Evolutionary conservation across 495 filamentous ascomycete genomes (phyloP).

Genomic region (Xylaria longipes): DNA sequence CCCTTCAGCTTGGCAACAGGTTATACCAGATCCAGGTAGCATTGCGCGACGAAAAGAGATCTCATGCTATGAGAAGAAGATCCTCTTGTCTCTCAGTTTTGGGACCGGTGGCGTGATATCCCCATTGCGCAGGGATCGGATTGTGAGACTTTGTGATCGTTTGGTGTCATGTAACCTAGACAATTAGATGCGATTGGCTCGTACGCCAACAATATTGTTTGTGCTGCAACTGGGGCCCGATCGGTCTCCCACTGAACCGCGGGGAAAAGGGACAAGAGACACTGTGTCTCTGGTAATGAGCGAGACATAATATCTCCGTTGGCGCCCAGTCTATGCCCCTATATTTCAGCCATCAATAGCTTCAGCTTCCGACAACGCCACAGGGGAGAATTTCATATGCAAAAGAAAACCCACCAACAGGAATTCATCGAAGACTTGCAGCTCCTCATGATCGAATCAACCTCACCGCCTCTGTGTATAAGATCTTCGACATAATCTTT

Average conservation of each 20-base stretch:
- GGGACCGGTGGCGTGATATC: constrained; percentile 16
- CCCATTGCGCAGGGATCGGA: not conserved
- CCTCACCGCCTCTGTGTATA: not conserved
- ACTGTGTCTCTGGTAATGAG: constrained; percentile 1
- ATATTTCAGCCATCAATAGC: constrained; percentile 1
- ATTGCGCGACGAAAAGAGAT: not conserved
- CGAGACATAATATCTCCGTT: constrained; percentile 11
- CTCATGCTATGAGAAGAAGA: not conserved
- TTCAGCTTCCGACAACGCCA: not conserved
- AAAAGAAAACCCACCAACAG: constrained; percentile 6
- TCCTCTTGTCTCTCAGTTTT: constrained; percentile 5
- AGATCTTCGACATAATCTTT: not conserved
- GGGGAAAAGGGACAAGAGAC: not conserved
- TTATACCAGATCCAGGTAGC: not conserved
- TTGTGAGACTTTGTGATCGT: constrained; percentile 9
- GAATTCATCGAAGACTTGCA: not conserved
- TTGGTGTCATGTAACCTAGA: constrained; percentile 9
- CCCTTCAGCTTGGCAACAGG: not conserved
- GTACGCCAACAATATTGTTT: not conserved
- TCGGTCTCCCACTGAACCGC: not conserved
- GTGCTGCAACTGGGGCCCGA: not conserved
- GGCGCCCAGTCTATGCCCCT: not conserved
- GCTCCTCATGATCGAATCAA: not conserved
- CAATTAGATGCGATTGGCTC: constrained; percentile 7
- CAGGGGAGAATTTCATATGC: not conserved